A percentile compares a stretch with the other conserved stretches of the same genome.
Evolutionary conservation across 768 basidiomycete species (phyloP).

Genomic region (Leccinellum albellum): DNA sequence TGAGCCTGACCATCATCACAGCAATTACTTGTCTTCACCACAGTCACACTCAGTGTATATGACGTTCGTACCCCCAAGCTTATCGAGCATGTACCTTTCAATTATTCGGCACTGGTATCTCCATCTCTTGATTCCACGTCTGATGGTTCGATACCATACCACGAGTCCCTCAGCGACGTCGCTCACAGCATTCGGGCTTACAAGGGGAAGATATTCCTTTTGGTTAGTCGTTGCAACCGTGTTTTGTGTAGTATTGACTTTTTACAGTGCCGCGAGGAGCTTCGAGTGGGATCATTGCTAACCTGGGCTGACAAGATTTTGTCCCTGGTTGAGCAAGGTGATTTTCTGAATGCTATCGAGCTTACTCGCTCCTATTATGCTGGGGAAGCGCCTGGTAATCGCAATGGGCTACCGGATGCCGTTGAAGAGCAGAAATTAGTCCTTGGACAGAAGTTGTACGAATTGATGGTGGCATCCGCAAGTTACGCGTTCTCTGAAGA

Average conservation of each 20-base stretch:
- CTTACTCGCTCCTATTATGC: slow-evolving; percentile 78
- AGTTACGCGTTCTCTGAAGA: slow-evolving; percentile 94
- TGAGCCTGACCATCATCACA: slow-evolving; percentile 26
- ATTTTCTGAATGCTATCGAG: slow-evolving; percentile 89
- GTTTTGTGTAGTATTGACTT: slow-evolving; percentile 5
- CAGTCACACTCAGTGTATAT: slow-evolving; percentile 59
- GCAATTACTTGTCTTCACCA: slow-evolving; percentile 69
- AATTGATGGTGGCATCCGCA: slow-evolving; percentile 83
- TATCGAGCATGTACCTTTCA: slow-evolving; percentile 61
- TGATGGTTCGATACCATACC: slow-evolving; percentile 45
- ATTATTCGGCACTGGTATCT: slow-evolving; percentile 53
- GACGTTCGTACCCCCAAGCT: slow-evolving; percentile 55
- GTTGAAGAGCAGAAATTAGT: slow-evolving; percentile 52
- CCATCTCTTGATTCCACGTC: slow-evolving; percentile 47
- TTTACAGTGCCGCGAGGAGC: slow-evolving; percentile 55
- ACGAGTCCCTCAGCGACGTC: slow-evolving; percentile 50
- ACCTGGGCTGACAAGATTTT: slow-evolving; percentile 96
- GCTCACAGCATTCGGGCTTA: slow-evolving; percentile 74
- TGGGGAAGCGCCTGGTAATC: slow-evolving; percentile 78
- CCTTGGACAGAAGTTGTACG: slow-evolving; percentile 72
- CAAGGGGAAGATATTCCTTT: slow-evolving; percentile 86
- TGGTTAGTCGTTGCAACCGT: slow-evolving; percentile 50
- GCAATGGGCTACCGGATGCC: slow-evolving; percentile 78
- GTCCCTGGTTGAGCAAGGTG: slow-evolving; percentile 74
- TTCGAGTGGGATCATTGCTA: slow-evolving; percentile 80